Base-by-base conservation (phyloP, 164 flowering plant species). In the Umbellularia californica region DNA sequence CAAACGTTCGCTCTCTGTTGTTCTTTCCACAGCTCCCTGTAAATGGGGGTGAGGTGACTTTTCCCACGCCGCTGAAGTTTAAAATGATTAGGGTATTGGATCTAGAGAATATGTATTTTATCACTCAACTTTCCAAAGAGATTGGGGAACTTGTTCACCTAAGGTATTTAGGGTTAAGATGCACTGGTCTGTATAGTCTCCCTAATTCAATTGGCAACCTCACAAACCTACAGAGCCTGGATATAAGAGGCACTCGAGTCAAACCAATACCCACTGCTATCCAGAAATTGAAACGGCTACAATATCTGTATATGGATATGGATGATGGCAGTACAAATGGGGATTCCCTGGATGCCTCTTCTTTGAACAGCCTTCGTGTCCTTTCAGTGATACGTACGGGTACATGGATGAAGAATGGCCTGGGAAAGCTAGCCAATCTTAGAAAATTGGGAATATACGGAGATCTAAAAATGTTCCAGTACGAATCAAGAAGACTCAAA, bases 61-160 rank as follows among this genome's bases (percentile, higher is more conserved):
- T 33, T 5, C 41, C 55, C 24, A 3, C 58, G 23, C 27, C 10
- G n/a, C 2, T 0, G 19, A 50, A 70, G 15, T 50, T 50, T 25
- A 70, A 70, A 47, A 11, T 70, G 24, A 58, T 70, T 5, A 22
- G 17, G 27, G 62, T 70, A 13, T 25, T 70, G 24, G 72, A 70
- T n/a, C 58, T 70, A 3, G 58, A 70, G 24, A 60, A 58, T 14
- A 52, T 52, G 58, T 23, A 22, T 12, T 14, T 2, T 10, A 6
- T 50, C 41, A 52, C 24, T 24, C 20, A 47, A 50, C 25, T 70
- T 55, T 19, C 72, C 5, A 12, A 23, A 14, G 24, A 50, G 27
- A 70, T 70, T 14, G 72, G 72, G 28, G 30, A 50, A 23, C 28
- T 70, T n/a, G 19, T 50, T 52, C 28, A n/a, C 12, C 24, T 70